A percentile compares a stretch with the other conserved stretches of the same genome.
phyloP scores from a whole-genome alignment of 1,284 basidiomycete species.

The Cutaneotrichosporon cutaneum region DNA sequence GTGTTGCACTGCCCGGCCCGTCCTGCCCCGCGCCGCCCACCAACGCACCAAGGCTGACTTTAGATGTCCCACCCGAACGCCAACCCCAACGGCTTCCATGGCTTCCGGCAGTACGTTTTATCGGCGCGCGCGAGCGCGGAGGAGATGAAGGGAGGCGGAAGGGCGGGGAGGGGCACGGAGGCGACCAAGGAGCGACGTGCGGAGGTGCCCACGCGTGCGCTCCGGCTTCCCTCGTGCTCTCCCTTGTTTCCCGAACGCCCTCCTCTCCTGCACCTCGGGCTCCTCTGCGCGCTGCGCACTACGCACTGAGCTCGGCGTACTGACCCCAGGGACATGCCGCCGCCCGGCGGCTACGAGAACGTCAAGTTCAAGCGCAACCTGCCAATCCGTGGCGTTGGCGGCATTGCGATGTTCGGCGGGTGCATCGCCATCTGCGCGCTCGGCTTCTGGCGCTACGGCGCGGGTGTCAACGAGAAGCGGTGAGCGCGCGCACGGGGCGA shows the following conservation, averaged over 20 bases:
- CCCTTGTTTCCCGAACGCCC: too few species aligned
- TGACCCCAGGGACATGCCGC: constrained; percentile 85
- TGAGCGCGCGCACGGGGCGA: constrained; percentile 55
- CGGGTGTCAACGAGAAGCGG: constrained; percentile 90
- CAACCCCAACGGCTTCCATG: constrained; percentile 16
- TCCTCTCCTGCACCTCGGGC: not conserved
- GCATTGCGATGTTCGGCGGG: constrained; percentile 78
- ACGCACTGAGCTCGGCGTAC: not conserved
- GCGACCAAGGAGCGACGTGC: not conserved
- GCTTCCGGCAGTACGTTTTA: constrained; percentile 17
- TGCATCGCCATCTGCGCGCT: constrained; percentile 81
- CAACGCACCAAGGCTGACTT: not conserved
- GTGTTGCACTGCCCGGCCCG: not conserved
- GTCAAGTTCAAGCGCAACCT: constrained; percentile 96
- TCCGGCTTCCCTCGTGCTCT: not conserved
- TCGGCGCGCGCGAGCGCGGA: too few species aligned
- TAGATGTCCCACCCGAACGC: constrained; percentile 15
- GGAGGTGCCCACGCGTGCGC: too few species aligned
- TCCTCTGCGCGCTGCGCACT: not conserved
- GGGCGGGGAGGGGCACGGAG: not conserved
- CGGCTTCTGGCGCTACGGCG: constrained; percentile 89
- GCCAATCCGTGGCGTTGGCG: constrained; percentile 86
- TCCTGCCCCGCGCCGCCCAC: not conserved
- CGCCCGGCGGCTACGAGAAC: constrained; percentile 85
- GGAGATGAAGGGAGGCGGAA: not conserved